These are phyloP conservation scores for Teunomyces panamensis DNA, from an alignment of 805 yeast genomes.

Conservation along the genomic window DNA sequence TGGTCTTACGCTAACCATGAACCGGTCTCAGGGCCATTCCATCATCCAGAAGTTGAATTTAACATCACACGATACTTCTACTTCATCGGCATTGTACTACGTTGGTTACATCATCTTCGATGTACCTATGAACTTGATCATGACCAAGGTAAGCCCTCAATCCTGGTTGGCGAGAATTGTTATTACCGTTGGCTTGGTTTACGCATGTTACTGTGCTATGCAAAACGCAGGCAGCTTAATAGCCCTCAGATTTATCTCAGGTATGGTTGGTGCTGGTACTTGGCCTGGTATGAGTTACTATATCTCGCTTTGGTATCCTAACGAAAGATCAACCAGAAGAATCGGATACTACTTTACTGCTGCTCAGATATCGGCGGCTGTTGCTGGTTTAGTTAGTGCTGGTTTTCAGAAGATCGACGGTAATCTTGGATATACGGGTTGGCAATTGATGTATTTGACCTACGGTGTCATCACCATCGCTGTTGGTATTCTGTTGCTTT, in stretches of 20 bases:
- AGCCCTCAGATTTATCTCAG: conserved; percentile 70
- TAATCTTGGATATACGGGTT: conserved; percentile 66
- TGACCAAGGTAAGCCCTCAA: conserved; percentile 84
- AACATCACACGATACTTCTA: conserved; percentile 56
- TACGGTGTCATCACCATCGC: conserved; percentile 69
- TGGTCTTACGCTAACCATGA: conserved; percentile 82
- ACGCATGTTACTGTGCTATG: conserved; percentile 68
- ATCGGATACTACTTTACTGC: conserved; percentile 91
- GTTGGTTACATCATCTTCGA: conserved; percentile 84
- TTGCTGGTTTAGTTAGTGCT: conserved; percentile 81
- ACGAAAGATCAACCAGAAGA: conserved; percentile 68
- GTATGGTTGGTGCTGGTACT: conserved; percentile 78
- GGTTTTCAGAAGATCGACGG: conserved; percentile 86
- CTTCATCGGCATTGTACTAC: conserved; percentile 77
- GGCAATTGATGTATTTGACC: conserved; percentile 82
- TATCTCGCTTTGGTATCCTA: conserved; percentile 81
- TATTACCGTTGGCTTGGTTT: conserved; percentile 72
- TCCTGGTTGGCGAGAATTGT: conserved; percentile 81
- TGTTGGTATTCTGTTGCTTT: conserved; percentile 60
- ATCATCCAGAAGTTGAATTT: conserved; percentile 50
- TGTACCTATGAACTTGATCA: conserved; percentile 80
- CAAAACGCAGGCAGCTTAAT: conserved; percentile 56
- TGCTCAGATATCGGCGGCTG: conserved; percentile 88
- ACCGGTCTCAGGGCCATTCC: conserved; percentile 58
- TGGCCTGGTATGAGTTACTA: conserved; percentile 92